These are phyloP conservation scores for Fusarium scirpi DNA, from an alignment of 2,329 filamentous ascomycete species.

Conservation along the genomic window DNA sequence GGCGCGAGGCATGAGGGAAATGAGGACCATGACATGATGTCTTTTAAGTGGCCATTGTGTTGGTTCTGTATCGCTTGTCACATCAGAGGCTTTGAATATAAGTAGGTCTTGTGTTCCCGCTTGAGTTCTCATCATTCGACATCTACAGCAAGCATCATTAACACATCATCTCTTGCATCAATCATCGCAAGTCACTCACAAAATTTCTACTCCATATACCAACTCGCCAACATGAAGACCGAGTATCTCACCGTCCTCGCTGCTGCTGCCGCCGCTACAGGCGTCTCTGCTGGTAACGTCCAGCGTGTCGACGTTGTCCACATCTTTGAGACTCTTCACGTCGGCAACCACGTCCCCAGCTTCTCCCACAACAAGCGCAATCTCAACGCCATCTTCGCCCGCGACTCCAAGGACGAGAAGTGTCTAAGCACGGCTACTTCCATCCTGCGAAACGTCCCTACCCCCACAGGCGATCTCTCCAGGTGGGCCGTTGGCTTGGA, in stretches of 20 bases:
- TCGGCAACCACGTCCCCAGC: constrained; percentile 15
- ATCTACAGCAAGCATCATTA: neutral
- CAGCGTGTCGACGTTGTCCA: constrained; percentile 27
- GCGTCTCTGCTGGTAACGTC: constrained; percentile 11
- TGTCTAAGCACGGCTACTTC: constrained; percentile 19
- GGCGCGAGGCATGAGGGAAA: neutral
- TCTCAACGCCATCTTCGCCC: constrained; percentile 18
- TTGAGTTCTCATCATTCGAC: neutral
- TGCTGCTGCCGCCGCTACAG: constrained; percentile 18
- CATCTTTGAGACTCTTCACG: constrained; percentile 30
- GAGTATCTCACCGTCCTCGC: constrained; percentile 20
- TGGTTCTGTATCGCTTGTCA: too few relatives aligned
- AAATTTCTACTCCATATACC: neutral
- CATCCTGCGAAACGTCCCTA: constrained; percentile 7
- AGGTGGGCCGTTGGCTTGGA: neutral
- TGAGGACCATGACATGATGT: neutral
- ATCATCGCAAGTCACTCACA: neutral
- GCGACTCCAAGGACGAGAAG: neutral
- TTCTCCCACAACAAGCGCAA: constrained; percentile 31
- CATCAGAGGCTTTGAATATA: neutral
- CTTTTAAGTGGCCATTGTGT: neutral
- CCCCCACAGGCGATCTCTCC: neutral
- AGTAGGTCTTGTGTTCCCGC: neutral
- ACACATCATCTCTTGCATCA: neutral
- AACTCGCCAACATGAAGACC: constrained; percentile 14